These are phyloP conservation scores for Melanogaster broomeanus DNA, from an alignment of 768 basidiomycete genomes.

Conservation along the genomic window DNA sequence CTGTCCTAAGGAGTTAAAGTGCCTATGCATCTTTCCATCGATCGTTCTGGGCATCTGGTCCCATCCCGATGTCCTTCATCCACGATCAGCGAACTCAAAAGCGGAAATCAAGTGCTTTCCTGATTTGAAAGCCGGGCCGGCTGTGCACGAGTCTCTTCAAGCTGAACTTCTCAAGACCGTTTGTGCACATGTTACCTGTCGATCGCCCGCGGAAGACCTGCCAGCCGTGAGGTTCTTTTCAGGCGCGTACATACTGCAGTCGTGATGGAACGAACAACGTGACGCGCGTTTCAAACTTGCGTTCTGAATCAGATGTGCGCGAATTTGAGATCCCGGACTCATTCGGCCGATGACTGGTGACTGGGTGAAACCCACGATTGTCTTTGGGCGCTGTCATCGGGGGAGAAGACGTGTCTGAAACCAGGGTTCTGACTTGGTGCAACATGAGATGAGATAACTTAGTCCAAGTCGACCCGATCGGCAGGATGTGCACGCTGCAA, in stretches of 20 bases:
- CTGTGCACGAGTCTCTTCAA: constrained; percentile 3
- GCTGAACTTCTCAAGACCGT: background rate
- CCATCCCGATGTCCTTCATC: constrained; percentile 1
- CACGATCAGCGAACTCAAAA: constrained; percentile 1
- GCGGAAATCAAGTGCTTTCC: background rate
- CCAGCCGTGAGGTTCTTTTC: background rate
- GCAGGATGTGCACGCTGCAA: too few relatives aligned
- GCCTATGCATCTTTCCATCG: too few relatives aligned
- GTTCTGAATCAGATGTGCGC: constrained; percentile 4
- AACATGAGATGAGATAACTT: background rate
- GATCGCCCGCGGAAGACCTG: background rate
- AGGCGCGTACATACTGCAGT: constrained; percentile 8
- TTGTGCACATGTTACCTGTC: background rate
- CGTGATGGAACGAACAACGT: background rate
- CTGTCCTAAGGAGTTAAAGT: constrained; percentile 1
- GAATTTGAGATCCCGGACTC: constrained; percentile 3
- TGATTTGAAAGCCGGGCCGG: background rate
- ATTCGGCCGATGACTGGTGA: background rate
- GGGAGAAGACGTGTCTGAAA: background rate
- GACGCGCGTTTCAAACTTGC: too few relatives aligned
- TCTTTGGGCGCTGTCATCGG: background rate
- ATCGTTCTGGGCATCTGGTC: background rate
- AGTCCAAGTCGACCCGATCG: background rate
- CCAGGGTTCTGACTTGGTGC: background rate
- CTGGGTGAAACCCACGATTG: too few relatives aligned